Base-by-base conservation (phyloP, 2,329 filamentous ascomycete species). In the Dothideomycetidae sp. region DNA sequence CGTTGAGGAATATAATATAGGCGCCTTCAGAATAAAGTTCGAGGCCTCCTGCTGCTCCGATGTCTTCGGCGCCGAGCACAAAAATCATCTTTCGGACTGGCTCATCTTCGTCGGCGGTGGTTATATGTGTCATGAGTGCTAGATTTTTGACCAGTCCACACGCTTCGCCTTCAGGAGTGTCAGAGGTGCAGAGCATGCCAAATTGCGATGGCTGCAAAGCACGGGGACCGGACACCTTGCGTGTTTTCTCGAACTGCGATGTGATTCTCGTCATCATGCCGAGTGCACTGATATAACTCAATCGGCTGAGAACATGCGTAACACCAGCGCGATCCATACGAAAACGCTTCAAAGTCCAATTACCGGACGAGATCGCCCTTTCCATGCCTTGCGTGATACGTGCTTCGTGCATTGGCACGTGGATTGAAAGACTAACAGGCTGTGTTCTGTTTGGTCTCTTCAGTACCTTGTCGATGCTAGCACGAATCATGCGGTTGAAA, bases 231-330 rank as follows among this genome's bases (percentile, higher is more conserved):
- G 79, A 86, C 43, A 98, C 86, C 60, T 98, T 98, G 49, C 90
- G 69, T 2, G 90, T 96, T 69, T 98, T 98, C 57, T 98, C 90
- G 53, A 98, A 98, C 63, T 98, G 90, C 70, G 82, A 92, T 57
- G 81, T 90, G 52, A 98, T 96, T 58, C 90, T 73, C 10, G 90
- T 98, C 90, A 98, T 98, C 92, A 98, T 98, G 44, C 92, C 92
- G 17, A 98, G 72, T 17, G 90, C 90, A 45, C 81, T 82, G 57
- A 98, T 94, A 54, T 96, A 98, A 58, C 88, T 96, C 39, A 98
- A 67, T 45, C 90, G 76, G 60, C 88, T 96, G 33, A 98, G 68
- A 29, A 98, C 85, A 58, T 98, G 90, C 0, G 92, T 96, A 14
- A 98, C 85, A 54, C 90, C 90, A 14, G 90, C 88, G 55, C 88